These are phyloP conservation scores for Lentithecium fluviatile DNA, from an alignment of 495 filamentous ascomycete species.

Conservation along the genomic window DNA sequence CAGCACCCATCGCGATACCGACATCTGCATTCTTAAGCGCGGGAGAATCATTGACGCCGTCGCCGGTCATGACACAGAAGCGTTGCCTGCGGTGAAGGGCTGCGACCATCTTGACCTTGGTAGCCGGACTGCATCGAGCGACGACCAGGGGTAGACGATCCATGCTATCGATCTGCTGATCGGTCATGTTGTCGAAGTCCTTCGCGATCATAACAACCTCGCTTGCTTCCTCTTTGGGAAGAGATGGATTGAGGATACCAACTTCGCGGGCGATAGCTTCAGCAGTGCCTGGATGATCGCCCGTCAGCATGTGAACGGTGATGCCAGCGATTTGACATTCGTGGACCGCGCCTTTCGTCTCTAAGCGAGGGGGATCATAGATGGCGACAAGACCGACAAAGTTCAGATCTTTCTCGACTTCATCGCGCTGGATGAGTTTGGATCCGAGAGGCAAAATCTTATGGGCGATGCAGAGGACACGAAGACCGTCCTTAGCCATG, in stretches of 20 bases:
- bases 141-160: slow-evolving; percentile 63
- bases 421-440: slow-evolving; percentile 44
- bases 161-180: slow-evolving; percentile 59
- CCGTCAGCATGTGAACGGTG: slow-evolving; percentile 60
- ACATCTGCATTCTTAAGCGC: slow-evolving; percentile 74
- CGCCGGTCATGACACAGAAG: slow-evolving; percentile 75
- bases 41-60: slow-evolving; percentile 80
- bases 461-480: slow-evolving; percentile 56
- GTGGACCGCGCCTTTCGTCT: slow-evolving; percentile 57
- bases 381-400: slow-evolving; percentile 68
- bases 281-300: slow-evolving; percentile 58
- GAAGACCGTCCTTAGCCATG: slow-evolving; percentile 56
- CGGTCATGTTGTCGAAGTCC: slow-evolving; percentile 58
- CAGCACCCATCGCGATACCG: slow-evolving; percentile 76
- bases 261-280: slow-evolving; percentile 57
- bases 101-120: slow-evolving; percentile 73
- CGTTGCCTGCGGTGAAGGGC: slow-evolving; percentile 61
- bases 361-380: slow-evolving; percentile 68
- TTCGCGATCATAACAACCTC: slow-evolving; percentile 60
- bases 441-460: slow-evolving; percentile 36
- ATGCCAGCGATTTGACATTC: slow-evolving; percentile 57
- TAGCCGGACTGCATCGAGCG: slow-evolving; percentile 66
- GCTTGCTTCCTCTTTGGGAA: slow-evolving; percentile 11
- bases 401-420: slow-evolving; percentile 58
- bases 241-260: slow-evolving; percentile 37